Conservation (phyloP, 805 yeast species). For the Kodamaea hsintzibuensis region DNA sequence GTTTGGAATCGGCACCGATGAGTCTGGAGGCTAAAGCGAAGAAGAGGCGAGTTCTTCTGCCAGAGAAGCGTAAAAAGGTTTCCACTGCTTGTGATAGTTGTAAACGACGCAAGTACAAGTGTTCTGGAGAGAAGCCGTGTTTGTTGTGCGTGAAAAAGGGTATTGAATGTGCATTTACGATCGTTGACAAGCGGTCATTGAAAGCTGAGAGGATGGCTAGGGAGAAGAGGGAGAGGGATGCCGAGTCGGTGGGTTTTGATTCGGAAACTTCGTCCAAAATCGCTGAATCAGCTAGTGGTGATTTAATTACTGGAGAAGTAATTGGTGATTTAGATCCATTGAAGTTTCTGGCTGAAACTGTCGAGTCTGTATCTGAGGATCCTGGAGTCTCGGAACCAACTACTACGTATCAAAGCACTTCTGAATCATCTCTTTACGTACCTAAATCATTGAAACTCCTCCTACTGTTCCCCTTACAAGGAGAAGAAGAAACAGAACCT, state of each 20-base stretch:
- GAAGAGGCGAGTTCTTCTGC: slow-evolving; percentile 9
- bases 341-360: background rate
- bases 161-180: slow-evolving; percentile 21
- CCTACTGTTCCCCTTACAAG: slow-evolving; percentile 8
- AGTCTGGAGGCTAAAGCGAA: slow-evolving; percentile 6
- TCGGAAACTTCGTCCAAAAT: background rate
- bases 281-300: background rate
- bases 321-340: background rate
- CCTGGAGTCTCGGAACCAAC: background rate
- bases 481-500: background rate
- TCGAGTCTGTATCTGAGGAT: background rate
- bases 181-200: slow-evolving; percentile 23
- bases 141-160: slow-evolving; percentile 19
- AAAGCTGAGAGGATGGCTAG: slow-evolving; percentile 22
- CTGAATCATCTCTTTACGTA: background rate
- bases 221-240: slow-evolving; percentile 1
- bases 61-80: slow-evolving; percentile 26
- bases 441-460: slow-evolving; percentile 10
- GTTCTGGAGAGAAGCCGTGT: slow-evolving; percentile 26
- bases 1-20: background rate
- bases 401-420: background rate
- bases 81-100: slow-evolving; percentile 29
- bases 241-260: background rate
- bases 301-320: background rate
- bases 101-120: slow-evolving; percentile 22